Percentiles rank a stretch among this genome's conserved stretches.
These are phyloP conservation scores for Lasiosphaeria miniovina DNA, from an alignment of 495 filamentous ascomycete genomes.

Conservation along the genomic window DNA sequence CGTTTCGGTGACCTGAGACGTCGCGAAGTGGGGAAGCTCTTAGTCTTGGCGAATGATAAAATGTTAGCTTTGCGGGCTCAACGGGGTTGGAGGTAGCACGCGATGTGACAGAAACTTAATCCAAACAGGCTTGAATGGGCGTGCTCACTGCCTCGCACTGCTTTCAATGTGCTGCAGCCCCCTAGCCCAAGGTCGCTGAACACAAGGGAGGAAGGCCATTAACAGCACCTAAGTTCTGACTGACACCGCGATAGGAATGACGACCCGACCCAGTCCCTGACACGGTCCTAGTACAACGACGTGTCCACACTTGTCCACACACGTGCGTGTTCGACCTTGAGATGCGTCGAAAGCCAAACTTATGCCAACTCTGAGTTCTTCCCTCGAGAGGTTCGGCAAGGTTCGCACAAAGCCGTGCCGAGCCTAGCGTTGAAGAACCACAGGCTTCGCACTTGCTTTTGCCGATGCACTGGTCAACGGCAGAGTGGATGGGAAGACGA, in stretches of 20 bases:
- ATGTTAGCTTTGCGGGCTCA: constrained; percentile 10
- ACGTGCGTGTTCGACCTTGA: too few species aligned
- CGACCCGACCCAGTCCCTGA: too few species aligned
- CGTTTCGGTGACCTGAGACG: constrained; percentile 21
- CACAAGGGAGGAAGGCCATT: too few species aligned
- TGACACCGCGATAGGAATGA: too few species aligned
- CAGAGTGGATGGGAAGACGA: not conserved
- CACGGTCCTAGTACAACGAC: too few species aligned
- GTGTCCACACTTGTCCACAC: too few species aligned
- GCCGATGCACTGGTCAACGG: not conserved
- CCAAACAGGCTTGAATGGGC: constrained; percentile 10
- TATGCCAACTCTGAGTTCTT: too few species aligned
- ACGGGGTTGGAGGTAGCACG: not conserved
- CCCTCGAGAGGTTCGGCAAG: too few species aligned
- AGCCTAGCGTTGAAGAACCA: too few species aligned
- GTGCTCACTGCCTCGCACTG: constrained; percentile 3
- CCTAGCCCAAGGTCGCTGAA: not conserved
- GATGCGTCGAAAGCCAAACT: too few species aligned
- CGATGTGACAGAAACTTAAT: constrained; percentile 28
- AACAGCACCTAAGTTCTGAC: too few species aligned
- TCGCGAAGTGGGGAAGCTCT: constrained; percentile 12
- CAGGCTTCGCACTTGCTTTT: not conserved
- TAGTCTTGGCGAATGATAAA: constrained; percentile 17
- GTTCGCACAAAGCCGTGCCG: too few species aligned
- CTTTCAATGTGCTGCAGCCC: not conserved